A percentile compares a stretch with the other conserved stretches of the same genome.
Conservation (phyloP, 2,329 filamentous ascomycete genomes). For the Teratosphaeria destructans region DNA sequence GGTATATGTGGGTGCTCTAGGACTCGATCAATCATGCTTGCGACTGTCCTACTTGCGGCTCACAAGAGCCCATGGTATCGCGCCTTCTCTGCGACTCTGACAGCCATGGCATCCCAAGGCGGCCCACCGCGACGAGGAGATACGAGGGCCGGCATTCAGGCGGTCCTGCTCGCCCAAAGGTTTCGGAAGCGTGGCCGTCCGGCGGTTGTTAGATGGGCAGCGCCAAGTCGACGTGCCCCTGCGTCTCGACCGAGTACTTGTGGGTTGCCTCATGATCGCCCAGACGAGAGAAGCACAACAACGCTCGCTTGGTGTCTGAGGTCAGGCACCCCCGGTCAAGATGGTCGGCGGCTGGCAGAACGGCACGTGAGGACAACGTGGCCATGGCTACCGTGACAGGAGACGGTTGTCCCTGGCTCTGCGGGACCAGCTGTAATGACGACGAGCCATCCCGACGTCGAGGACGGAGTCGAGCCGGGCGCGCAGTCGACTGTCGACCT, state of each 20-base stretch:
- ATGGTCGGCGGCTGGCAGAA: background rate
- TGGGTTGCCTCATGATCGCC: constrained; percentile 3
- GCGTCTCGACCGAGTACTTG: background rate
- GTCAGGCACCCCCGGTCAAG: background rate
- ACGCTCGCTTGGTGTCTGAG: background rate
- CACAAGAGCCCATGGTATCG: background rate
- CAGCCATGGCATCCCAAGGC: background rate
- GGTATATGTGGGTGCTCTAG: background rate
- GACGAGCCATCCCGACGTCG: background rate
- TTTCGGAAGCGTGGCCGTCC: background rate
- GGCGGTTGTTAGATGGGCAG: background rate
- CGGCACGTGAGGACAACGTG: constrained; percentile 3
- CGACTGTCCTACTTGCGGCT: background rate
- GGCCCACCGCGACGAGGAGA: background rate
- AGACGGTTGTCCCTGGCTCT: background rate
- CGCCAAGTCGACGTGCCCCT: constrained; percentile 2
- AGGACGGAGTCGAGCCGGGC: background rate
- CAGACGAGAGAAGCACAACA: background rate
- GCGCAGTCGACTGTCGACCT: background rate
- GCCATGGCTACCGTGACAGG: constrained; percentile 1
- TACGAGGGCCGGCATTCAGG: background rate
- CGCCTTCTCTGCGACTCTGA: background rate
- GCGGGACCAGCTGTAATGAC: background rate
- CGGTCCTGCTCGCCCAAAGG: background rate
- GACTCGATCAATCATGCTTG: background rate